These are phyloP conservation scores for Diaporthe destruens DNA, from an alignment of 2,329 filamentous ascomycete species.

Conservation along the genomic window DNA sequence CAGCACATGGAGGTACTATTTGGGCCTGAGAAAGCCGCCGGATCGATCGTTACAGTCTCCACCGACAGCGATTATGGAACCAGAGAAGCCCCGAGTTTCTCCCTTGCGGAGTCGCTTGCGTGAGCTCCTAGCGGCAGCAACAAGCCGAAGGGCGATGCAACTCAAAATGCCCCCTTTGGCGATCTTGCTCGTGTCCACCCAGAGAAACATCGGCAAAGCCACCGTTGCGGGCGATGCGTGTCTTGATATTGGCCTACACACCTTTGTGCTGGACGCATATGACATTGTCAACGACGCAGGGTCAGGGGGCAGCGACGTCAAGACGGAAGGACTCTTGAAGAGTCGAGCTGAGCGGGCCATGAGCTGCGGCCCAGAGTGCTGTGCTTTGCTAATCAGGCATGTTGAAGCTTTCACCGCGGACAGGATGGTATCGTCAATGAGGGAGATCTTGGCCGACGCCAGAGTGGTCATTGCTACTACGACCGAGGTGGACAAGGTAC, in stretches of 20 bases:
- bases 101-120: conserved; percentile 78
- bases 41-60: conserved; percentile 58
- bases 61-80: conserved; percentile 58
- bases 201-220: conserved; percentile 94
- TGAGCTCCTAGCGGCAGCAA: conserved; percentile 88
- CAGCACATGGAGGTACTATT: conserved; percentile 90
- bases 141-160: conserved; percentile 87
- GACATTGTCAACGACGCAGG: conserved; percentile 94
- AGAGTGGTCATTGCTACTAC: conserved; percentile 93
- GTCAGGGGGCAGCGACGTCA: conserved; percentile 88
- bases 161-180: conserved; percentile 89
- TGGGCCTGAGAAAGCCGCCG: conserved; percentile 79
- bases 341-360: conserved; percentile 90
- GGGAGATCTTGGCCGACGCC: conserved; percentile 83
- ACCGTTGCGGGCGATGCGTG: conserved; percentile 82
- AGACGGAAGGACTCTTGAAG: conserved; percentile 91
- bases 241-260: conserved; percentile 89
- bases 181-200: conserved; percentile 89
- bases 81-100: conserved; percentile 64
- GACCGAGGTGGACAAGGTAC: conserved; percentile 93
- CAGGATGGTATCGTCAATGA: conserved; percentile 86
- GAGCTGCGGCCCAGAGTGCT: conserved; percentile 86
- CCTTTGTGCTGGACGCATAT: conserved; percentile 89
- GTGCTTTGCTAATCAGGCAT: conserved; percentile 87
- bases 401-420: conserved; percentile 93